These are phyloP conservation scores for Microstegium vimineum DNA, from an alignment of 176 grass and related monocot species.

Conservation along the genomic window DNA sequence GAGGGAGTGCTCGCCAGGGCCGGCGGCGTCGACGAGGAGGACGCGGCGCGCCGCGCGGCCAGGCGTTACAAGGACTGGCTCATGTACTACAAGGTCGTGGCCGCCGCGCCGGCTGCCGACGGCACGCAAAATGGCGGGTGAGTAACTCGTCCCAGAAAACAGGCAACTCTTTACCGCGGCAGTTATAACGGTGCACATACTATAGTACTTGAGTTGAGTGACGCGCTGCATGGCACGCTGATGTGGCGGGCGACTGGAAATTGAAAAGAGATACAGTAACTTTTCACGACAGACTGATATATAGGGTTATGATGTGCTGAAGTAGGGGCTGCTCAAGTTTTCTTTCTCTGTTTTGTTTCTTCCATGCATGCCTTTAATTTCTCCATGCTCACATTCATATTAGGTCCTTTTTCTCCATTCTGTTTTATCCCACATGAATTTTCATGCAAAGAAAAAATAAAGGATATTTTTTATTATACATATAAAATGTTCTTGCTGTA, in stretches of 20 bases:
- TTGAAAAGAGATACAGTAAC: background rate
- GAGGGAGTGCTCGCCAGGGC: conserved; percentile 12
- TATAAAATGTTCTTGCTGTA: fast-evolving
- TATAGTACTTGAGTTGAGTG: background rate
- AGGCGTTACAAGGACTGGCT: conserved; percentile 88
- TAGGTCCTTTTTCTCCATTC: too few species aligned
- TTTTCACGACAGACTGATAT: conserved; percentile 21
- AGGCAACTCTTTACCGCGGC: conserved; percentile 24
- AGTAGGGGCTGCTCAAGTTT: background rate
- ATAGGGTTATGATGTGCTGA: conserved; percentile 21
- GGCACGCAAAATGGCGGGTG: conserved; percentile 17
- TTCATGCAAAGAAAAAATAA: too few species aligned
- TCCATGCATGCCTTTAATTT: conserved; percentile 1
- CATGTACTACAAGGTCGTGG: conserved; percentile 93
- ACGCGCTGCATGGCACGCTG: background rate
- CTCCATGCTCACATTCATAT: background rate
- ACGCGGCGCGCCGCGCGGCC: conserved; percentile 49
- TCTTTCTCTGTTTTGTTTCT: background rate
- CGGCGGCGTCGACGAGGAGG: conserved; percentile 34
- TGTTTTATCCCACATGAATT: too few species aligned
- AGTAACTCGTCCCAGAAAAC: conserved; percentile 9
- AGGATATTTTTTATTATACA: background rate
- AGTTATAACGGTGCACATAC: conserved; percentile 47
- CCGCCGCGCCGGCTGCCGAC: too few species aligned
- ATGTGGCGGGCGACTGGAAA: conserved; percentile 2